Evolutionary conservation across 2,329 filamentous ascomycete species (phyloP), one percentile per base, ranked within the genome.

Genomic region (Diaporthe destruens): DNA sequence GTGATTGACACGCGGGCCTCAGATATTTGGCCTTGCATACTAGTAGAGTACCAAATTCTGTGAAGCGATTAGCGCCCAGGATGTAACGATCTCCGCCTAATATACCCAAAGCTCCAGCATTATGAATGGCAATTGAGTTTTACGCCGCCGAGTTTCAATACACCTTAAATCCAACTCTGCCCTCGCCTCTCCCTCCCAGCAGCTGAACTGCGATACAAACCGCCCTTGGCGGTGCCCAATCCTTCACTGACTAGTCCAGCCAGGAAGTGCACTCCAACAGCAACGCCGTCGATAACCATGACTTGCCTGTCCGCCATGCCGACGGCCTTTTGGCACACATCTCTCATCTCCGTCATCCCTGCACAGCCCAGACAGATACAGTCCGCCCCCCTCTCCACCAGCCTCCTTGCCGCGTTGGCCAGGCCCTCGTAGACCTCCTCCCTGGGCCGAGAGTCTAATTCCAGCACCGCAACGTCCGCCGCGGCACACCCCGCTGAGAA

Each of bases 281-380:
- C 82, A 0, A 88, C 87, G 0, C 86, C 85, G 79, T 88, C 87
- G 34, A 88, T 80, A 9, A 88, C 85, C 77, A 86, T 85, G 5
- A 82, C 80, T 20, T 76, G 78, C 42, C 80, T 77, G 42, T 85
- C 82, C 57, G 82, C 80, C 39, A 82, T 79, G 0, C 81, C 81
- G 0, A 88, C 86, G 0, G 82, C 85, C 36, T 84, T 79, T 74
- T 87, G 84, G 54, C 87, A 84, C 5, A 82, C 83, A 32, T 77
- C 69, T 68, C 84, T 73, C 80, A 87, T 78, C 53, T 82, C 84
- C 12, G 82, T 82, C 86, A 88, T 87, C 0, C 85, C 85, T 20
- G 85, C 85, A 75, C 85, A 87, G 0, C 85, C 85, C 34, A 87
- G 75, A 81, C 85, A 25, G 82, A 85, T 57, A 20, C 76, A 77